Evolutionary conservation across 2,329 filamentous ascomycete genomes (phyloP), one percentile per base, ranked within the genome.

Genomic region (Dryadomyces quercivorus): DNA sequence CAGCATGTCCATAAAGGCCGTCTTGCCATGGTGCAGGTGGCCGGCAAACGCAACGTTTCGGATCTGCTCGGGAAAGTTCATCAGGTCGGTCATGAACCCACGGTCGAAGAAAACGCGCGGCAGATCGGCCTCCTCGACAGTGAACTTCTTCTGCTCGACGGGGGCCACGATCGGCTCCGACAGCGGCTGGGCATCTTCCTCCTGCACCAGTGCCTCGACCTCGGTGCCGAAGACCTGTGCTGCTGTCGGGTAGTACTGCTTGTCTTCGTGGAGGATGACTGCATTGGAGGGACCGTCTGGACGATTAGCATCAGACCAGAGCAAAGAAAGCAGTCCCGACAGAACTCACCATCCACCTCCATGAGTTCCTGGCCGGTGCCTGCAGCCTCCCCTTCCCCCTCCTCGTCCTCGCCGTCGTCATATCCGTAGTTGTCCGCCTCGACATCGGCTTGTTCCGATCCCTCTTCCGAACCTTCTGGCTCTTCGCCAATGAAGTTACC

Each of bases 221-320:
- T 93, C 91, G 62, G 84, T 79, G 52, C 93, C 93, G 67, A 97
- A 98, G 45, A 95, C 84, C 69, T 98, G 93, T 66, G 92, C 85
- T 55, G 93, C 93, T n/a, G 91, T 95, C 34, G 93, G 93, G 67
- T 98, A 98, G 70, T 98, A 98, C 68, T 97, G 93, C 70, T 98
- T 98, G 73, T 98, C 93, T 75, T 98, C 93, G 72, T 98, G 93
- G 48, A 98, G 80, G 56, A 98, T 80, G n/a, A 98, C 90, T 52
- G 93, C 92, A 69, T 97, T 98, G 5, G 91, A 96, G 3, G 92
- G 88, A 15, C 87, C 90, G 68, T 89, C 82, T 80, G 60, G 58
- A 50, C 55, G 54, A 58, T 55, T 51, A 46, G 13, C 3, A 42
- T 3, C n/a, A 42, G 8, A n/a, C n/a, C n/a, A 22, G 5, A 12